These are phyloP conservation scores for Rutidosis leptorrhynchoides DNA, from an alignment of 129 eudicot genomes.

Conservation along the genomic window DNA sequence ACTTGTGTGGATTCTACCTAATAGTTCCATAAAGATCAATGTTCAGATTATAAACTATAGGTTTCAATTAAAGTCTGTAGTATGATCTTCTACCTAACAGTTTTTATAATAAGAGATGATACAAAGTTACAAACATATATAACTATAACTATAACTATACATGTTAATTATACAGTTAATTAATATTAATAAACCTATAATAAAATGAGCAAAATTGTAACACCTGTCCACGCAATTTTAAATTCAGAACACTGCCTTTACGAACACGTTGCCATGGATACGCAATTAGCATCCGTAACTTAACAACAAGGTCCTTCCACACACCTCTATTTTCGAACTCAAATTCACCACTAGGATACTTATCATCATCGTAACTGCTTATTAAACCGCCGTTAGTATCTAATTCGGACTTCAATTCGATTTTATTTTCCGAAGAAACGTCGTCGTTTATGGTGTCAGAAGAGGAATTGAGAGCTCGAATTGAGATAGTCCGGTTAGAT, in stretches of 20 bases:
- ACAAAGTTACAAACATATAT: not conserved
- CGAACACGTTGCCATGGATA: slow-evolving; percentile 89
- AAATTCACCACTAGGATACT: slow-evolving; percentile 73
- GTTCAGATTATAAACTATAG: slow-evolving; percentile 1
- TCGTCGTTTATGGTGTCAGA: slow-evolving; percentile 32
- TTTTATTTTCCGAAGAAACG: slow-evolving; percentile 23
- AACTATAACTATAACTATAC: not conserved
- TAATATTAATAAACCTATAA: not conserved
- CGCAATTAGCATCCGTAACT: slow-evolving; percentile 70
- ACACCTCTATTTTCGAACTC: slow-evolving; percentile 40
- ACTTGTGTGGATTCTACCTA: slow-evolving; percentile 4
- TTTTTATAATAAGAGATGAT: too few species aligned
- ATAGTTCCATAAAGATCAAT: not conserved
- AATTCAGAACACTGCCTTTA: slow-evolving; percentile 80
- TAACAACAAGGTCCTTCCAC: slow-evolving; percentile 67
- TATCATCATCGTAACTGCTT: slow-evolving; percentile 24
- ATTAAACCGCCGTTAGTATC: slow-evolving; percentile 32
- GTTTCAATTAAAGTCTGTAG: not conserved
- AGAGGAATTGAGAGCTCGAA: slow-evolving; percentile 32
- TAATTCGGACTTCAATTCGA: slow-evolving; percentile 16
- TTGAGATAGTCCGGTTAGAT: slow-evolving; percentile 10
- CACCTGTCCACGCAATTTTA: slow-evolving; percentile 91
- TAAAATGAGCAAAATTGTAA: not conserved
- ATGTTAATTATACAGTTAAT: too few species aligned
- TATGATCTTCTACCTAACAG: not conserved